phyloP scores from a whole-genome alignment of 192 early-diverging fungal species.

The Podila epigama region DNA sequence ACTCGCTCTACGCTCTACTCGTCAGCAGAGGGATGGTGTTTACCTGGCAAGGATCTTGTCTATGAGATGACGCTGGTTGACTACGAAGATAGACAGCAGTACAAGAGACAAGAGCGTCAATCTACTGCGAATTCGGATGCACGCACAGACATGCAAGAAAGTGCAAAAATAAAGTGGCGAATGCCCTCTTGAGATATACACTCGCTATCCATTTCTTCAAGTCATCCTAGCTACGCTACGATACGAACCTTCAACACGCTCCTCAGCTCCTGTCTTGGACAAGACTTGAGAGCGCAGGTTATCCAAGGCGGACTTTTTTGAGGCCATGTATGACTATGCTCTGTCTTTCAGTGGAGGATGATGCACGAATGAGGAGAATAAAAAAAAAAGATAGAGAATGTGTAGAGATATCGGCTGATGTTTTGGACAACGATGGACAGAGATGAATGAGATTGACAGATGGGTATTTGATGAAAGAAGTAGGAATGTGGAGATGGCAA shows the following conservation, averaged over 20 bases:
- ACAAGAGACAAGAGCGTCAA: too few relatives aligned
- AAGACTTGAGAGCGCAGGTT: constrained; percentile 56
- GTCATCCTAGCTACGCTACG: background rate
- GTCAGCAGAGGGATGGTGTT: background rate
- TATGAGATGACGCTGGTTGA: constrained; percentile 91
- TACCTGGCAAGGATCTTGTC: constrained; percentile 88
- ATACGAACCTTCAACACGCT: constrained; percentile 63
- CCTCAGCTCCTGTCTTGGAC: constrained; percentile 59
- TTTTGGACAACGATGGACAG: background rate
- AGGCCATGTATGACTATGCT: too few relatives aligned
- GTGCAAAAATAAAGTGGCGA: too few relatives aligned
- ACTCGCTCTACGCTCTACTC: too few relatives aligned
- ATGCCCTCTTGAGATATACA: too few relatives aligned
- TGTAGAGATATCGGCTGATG: background rate
- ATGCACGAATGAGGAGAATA: too few relatives aligned
- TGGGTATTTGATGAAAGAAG: background rate
- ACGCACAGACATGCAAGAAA: too few relatives aligned
- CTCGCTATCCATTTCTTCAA: too few relatives aligned
- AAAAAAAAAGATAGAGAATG: background rate
- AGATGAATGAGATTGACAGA: background rate
- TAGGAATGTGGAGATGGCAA: background rate
- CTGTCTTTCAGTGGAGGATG: too few relatives aligned
- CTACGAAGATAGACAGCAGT: constrained; percentile 43
- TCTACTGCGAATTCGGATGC: too few relatives aligned
- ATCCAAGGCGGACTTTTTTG: constrained; percentile 50